These are phyloP conservation scores for Colletotrichum lupini DNA, from an alignment of 2,329 filamentous ascomycete genomes.

Conservation along the genomic window DNA sequence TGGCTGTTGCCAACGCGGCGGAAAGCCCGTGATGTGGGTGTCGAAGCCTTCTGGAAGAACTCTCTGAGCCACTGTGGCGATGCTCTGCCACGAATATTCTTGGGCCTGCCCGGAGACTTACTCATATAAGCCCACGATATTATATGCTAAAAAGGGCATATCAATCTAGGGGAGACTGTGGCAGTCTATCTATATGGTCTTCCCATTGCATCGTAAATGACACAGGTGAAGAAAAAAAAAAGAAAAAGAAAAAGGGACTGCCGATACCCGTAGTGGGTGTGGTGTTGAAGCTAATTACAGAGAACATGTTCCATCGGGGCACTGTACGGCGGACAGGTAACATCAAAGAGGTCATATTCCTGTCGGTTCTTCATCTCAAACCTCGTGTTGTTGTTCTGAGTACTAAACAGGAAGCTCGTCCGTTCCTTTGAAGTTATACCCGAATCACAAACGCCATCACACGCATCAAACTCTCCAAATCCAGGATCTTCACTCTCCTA, in stretches of 20 bases:
- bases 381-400: background rate
- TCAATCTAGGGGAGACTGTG: background rate
- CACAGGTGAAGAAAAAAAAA: background rate
- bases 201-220: background rate
- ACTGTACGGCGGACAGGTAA: background rate
- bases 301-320: background rate
- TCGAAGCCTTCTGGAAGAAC: slow-evolving; percentile 24
- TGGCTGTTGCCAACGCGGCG: background rate
- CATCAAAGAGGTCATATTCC: background rate
- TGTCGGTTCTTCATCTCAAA: background rate
- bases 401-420: background rate
- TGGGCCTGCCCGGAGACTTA: background rate
- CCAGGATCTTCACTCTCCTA: background rate
- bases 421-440: background rate
- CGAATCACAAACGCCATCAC: slow-evolving; percentile 14
- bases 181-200: background rate
- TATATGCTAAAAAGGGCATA: background rate
- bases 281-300: too few species aligned
- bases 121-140: background rate
- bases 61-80: background rate
- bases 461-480: background rate
- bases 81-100: background rate
- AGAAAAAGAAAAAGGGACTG: background rate
- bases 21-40: background rate
- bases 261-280: background rate